Conservation (phyloP, 371 early-diverging fungal species). For the Mucor plumbeus region DNA sequence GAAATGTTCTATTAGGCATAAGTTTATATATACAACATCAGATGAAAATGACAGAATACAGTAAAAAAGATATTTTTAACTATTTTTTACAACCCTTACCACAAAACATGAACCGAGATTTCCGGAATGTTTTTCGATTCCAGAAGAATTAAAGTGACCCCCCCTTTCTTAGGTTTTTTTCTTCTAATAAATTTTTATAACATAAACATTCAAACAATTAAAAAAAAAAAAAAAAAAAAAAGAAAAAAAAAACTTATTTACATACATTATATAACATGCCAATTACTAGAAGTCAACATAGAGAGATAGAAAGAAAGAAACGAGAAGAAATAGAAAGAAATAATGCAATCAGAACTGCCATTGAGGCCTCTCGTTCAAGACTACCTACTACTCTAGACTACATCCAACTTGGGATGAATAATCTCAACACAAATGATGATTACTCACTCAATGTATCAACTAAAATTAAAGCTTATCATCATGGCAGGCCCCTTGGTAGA, state of each 20-base stretch:
- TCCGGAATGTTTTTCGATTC: neutral
- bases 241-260: no score
- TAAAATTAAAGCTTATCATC: neutral
- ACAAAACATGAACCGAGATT: neutral
- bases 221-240: no score
- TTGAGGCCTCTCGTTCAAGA: neutral
- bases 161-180: neutral
- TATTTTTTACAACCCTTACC: neutral
- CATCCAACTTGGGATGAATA: neutral
- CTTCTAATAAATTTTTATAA: neutral
- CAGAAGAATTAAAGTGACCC: neutral
- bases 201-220: neutral
- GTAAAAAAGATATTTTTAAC: constrained; percentile 1
- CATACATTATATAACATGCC: neutral
- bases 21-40: no score
- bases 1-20: no score
- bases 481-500: neutral
- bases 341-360: neutral
- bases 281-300: neutral
- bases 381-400: neutral
- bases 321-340: neutral
- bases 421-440: neutral
- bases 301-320: neutral
- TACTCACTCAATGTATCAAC: neutral
- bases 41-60: neutral